Evolutionary conservation across 2,329 filamentous ascomycete genomes (phyloP), one percentile per base, ranked within the genome.

Genomic region (Verticillium nubilum): DNA sequence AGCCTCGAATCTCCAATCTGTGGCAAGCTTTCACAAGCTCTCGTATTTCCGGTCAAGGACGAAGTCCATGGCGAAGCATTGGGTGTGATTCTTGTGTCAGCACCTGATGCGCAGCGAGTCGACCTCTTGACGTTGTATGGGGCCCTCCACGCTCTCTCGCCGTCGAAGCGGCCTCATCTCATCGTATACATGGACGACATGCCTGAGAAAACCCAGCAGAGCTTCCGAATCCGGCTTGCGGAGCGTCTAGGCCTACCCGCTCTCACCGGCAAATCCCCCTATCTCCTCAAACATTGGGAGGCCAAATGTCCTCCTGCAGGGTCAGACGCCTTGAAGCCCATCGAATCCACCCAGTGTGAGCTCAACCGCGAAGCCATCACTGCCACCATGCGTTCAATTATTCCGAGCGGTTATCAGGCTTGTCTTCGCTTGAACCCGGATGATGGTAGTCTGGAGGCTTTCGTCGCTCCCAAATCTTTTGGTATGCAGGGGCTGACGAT

Each of bases 21-120:
- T 59, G 78, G 78, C 4, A 73, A 78, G 3, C 71, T 85, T 5
- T 71, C 69, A 13, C 76, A 82, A 60, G 78, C 77, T 2, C 67
- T 84, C n/a, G 80, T 80, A 1, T 84, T 85, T 63, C 83, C 81
- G 0, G 78, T 77, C 9, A 69, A 72, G 0, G 81, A 85, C 59
- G 74, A 81, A 35, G 76, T 82, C 2, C 71, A 85, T 0, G 81
- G 84, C 61, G 82, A 85, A 67, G 80, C 81, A 1, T 81, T 84
- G 12, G 83, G 79, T 29, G 73, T 82, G 13, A 80, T 77, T 2
- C 68, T 86, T 2, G 80, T 83, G 25, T 80, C 80, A 0, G 74
- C 80, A 0, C 68, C 71, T 0, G 74, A 72, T 7, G 65, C 67
- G n/a, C 72, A 73, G 3, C 71, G 79, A 12, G 74, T 78, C 1